Percentiles rank a stretch among this genome's conserved stretches.
Conservation (phyloP, 2,329 filamentous ascomycete genomes). For the Bipolaris zeicola region DNA sequence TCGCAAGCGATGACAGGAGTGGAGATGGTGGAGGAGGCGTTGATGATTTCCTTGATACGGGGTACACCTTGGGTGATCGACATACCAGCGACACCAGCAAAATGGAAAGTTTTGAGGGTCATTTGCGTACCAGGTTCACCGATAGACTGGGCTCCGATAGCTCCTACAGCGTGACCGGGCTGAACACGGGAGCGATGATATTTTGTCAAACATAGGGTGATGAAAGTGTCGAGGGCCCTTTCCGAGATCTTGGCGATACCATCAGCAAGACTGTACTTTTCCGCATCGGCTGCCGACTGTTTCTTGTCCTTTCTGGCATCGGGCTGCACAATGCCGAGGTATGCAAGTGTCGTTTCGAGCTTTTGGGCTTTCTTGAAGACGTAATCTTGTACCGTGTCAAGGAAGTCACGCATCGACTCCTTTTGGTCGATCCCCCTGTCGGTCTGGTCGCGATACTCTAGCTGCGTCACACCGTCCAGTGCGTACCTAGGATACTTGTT, state of each 20-base stretch:
- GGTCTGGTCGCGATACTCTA: slow-evolving; percentile 72
- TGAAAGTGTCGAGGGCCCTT: slow-evolving; percentile 74
- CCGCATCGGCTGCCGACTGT: slow-evolving; percentile 38
- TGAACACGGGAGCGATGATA: slow-evolving; percentile 91
- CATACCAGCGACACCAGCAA: slow-evolving; percentile 99
- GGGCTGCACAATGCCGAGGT: slow-evolving; percentile 32
- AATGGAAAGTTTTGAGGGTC: slow-evolving; percentile 99
- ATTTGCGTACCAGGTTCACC: slow-evolving; percentile 98
- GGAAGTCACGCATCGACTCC: slow-evolving; percentile 82
- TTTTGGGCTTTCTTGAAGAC: slow-evolving; percentile 67
- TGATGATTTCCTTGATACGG: slow-evolving; percentile 99
- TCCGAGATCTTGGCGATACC: slow-evolving; percentile 84
- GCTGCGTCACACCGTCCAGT: slow-evolving; percentile 47
- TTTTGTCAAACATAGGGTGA: slow-evolving; percentile 82
- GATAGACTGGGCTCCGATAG: slow-evolving; percentile 95
- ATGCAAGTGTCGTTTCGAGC: slow-evolving; percentile 57
- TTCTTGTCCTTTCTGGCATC: slow-evolving; percentile 15
- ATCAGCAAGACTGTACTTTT: slow-evolving; percentile 55
- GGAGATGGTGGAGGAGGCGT: slow-evolving; percentile 90
- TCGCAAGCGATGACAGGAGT: slow-evolving; percentile 92
- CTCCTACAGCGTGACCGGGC: slow-evolving; percentile 93
- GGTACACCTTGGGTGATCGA: slow-evolving; percentile 99
- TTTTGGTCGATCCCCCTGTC: slow-evolving; percentile 61
- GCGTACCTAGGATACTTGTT: slow-evolving; percentile 54
- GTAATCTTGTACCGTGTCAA: slow-evolving; percentile 77